Percentiles rank a stretch among this genome's conserved stretches.
Evolutionary conservation across 202 grass and related monocot genomes (phyloP).

Genomic region (Brachypodium distachyon): DNA sequence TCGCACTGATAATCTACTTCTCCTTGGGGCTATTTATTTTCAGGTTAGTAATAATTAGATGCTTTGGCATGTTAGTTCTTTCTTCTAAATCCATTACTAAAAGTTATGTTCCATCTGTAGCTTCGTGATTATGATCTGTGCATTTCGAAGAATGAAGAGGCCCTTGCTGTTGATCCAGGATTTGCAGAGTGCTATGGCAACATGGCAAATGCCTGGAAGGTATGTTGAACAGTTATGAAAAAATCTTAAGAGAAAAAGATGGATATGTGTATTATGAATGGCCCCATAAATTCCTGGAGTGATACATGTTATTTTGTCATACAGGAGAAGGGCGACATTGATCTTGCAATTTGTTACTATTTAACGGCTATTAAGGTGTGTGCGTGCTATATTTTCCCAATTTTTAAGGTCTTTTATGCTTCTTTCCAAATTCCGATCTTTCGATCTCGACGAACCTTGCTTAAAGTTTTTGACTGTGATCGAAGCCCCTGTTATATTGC

Average conservation of each 20-base stretch:
- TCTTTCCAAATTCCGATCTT: neutral
- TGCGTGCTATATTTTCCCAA: neutral
- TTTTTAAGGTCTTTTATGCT: neutral
- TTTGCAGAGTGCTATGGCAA: conserved; percentile 77
- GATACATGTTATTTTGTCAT: neutral
- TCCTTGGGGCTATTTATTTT: conserved; percentile 66
- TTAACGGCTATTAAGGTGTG: conserved; percentile 56
- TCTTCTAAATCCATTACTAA: neutral
- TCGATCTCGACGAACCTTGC: neutral
- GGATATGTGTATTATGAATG: neutral
- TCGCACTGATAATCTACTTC: conserved; percentile 55
- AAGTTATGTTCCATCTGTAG: conserved; percentile 27
- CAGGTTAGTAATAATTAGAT: conserved; percentile 32
- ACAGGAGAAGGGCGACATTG: conserved; percentile 63
- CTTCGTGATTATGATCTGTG: conserved; percentile 59
- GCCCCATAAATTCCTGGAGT: neutral
- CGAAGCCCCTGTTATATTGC: neutral
- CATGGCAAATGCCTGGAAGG: conserved; percentile 85
- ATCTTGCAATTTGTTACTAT: conserved; percentile 57
- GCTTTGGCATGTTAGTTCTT: neutral
- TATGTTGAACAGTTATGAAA: conserved; percentile 11
- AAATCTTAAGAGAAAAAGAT: neutral
- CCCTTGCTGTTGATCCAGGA: conserved; percentile 48
- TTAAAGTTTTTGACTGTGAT: neutral
- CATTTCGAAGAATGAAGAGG: conserved; percentile 66